Base-by-base conservation (phyloP, 208 protist genomes). In the Angomonas deanei region DNA sequence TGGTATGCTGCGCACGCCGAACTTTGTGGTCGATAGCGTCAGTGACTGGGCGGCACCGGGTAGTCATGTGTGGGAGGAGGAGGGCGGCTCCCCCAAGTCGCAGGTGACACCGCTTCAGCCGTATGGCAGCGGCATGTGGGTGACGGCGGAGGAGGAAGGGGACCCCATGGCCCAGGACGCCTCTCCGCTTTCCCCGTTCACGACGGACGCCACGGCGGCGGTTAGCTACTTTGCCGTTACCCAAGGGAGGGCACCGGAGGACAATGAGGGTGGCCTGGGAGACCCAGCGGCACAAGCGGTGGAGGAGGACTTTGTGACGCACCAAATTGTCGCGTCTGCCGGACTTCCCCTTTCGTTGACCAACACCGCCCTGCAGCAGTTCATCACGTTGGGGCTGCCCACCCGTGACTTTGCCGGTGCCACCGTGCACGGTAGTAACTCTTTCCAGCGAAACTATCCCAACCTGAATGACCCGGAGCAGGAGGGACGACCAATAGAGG, bases 381-480 rank as follows among this genome's bases (percentile, higher is more conserved):
- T 83, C 70, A 84, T 87, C 61, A 72, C 64, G 34, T 67, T 72
- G 3, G 84, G 84, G 0, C 84, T 87, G 72, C 74, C 74, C n/a
- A 63, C 50, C 28, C 27, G 70, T 0, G 48, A 64, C 3, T 19
- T 47, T 4, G 11, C 69, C 60, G 31, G 55, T n/a, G 53, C 63
- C 2, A 57, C 53, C 24, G 24, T 72, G n/a, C 42, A 62, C 24
- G 64, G 55, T 0, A 65, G 61, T 10, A 68, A 27, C 19, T 62
- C 62, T 27, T 26, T 55, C 15, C 64, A 56, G n/a, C 79, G 79
- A 28, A 85, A 85, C 68, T 85, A 76, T 60, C 79, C 74, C 5
- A 79, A 86, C 59, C 55, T 70, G 28, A 81, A 55, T 38, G 70
- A 80, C 28, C 72, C 74, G 0, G 66, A 72, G 0, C 32, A 19